Evolutionary conservation across 192 early-diverging fungal genomes (phyloP), one percentile per base, ranked within the genome.

Genomic region (Spinellus fusiger): DNA sequence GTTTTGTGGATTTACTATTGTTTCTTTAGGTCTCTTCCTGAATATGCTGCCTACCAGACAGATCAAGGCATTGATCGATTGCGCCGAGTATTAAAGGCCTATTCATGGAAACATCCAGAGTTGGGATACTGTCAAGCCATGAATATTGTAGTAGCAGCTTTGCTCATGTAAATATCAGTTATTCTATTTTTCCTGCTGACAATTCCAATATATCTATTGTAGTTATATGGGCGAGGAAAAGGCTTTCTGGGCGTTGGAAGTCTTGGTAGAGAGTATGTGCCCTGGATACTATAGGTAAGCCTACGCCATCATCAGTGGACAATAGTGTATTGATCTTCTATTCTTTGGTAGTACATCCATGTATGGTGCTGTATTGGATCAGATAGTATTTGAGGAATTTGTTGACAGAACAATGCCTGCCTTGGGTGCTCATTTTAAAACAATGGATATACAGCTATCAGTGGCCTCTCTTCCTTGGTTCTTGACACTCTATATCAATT

Each of bases 91-190:
- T 75, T 99, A 37, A 89, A 86, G 50, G 88, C 89, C 3, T 93
- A 93, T 59, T 82, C 90, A 29, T 85, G 86, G 83, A 86, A 86
- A 64, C 83, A 92, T 64, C 81, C 90, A 2, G 93, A 96, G 64
- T 85, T 99, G 22, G 97, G 97, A 22, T 99, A 99, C 73, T 99
- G 97, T 70, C 97, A 99, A 71, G 95, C 97, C 4, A 99, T 99
- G 97, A 99, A 99, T 73, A 95, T 99, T 79, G 88, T 99, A 2
- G 91, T 93, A 31, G 91, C 90, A n/a, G 89, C 94, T 1, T 78
- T 99, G 64, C 75, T 99, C 47, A 93, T 99, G 75, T 83, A 72
- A 59, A 65, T 57, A 13, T 34, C 12, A 25, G 6, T 56, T 2
- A 44, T 10, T 44, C 3, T 44, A 6, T 44, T 3, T 44, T 18